phyloP scores from a whole-genome alignment of 179 eudicot species.

The Drosera spatulata region DNA sequence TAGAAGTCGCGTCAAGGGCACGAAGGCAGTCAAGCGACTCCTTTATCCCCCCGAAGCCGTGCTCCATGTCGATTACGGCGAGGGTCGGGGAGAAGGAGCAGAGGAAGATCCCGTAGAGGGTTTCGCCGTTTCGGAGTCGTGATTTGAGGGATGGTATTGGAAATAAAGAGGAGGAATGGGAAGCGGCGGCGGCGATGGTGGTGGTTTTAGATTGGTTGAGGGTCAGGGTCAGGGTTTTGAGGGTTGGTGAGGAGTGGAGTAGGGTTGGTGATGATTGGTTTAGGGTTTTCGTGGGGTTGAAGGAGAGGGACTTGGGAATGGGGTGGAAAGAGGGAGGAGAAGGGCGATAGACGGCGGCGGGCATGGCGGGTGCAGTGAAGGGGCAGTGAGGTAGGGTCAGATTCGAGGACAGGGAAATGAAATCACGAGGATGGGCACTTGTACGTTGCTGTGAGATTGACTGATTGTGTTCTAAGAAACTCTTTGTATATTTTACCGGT shows the following conservation, averaged over 20 bases:
- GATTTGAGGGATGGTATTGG: slow-evolving; percentile 27
- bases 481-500: too few relatives aligned
- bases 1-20: slow-evolving; percentile 50
- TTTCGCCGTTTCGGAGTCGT: slow-evolving; percentile 50
- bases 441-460: too few relatives aligned
- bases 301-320: too few relatives aligned
- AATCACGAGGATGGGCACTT: too few relatives aligned
- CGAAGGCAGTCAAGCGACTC: slow-evolving; percentile 57
- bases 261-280: not conserved
- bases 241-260: not conserved
- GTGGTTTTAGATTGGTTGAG: not conserved
- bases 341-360: too few relatives aligned
- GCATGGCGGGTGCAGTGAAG: too few relatives aligned
- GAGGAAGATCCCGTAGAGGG: slow-evolving; percentile 65
- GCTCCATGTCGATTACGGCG: slow-evolving; percentile 76
- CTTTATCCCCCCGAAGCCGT: slow-evolving; percentile 57
- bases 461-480: too few relatives aligned
- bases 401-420: too few relatives aligned
- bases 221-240: not conserved
- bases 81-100: slow-evolving; percentile 53
- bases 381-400: too few relatives aligned
- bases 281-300: too few relatives aligned
- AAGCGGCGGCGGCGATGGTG: not conserved
- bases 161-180: not conserved
- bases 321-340: too few relatives aligned